Conservation (phyloP, 371 early-diverging fungal species). For the Phascolomyces articulosus region DNA sequence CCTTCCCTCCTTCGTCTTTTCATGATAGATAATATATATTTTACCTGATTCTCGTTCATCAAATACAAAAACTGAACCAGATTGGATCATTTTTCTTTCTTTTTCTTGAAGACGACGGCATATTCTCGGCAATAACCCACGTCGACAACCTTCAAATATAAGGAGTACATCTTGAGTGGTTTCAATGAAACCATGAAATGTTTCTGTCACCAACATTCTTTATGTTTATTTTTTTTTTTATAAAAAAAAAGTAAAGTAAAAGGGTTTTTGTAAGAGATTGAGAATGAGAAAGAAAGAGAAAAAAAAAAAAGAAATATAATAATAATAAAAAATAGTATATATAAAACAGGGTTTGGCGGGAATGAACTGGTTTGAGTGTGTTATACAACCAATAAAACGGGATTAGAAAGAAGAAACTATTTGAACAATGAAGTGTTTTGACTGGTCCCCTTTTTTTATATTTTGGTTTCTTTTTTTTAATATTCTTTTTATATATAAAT, state of each 20-base stretch:
- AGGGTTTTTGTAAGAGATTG: neutral
- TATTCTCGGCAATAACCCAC: constrained; percentile 57
- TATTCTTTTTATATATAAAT: too few species aligned
- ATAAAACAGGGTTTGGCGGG: too few species aligned
- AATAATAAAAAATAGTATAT: too few species aligned
- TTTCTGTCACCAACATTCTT: constrained; percentile 40
- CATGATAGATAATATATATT: neutral
- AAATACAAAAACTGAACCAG: constrained; percentile 75
- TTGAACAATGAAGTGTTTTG: neutral
- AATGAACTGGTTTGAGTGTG: neutral
- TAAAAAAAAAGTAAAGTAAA: neutral
- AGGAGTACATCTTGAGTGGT: constrained; percentile 67
- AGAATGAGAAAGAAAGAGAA: neutral
- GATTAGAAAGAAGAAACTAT: neutral
- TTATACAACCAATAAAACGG: neutral
- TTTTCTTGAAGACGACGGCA: constrained; percentile 62
- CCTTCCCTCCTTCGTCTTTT: neutral
- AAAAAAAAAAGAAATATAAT: constrained; percentile 3
- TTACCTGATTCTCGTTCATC: constrained; percentile 66
- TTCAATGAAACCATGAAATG: constrained; percentile 58
- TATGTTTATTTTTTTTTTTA: neutral
- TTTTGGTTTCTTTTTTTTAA: too few species aligned
- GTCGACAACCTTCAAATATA: constrained; percentile 71
- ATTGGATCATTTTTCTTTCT: constrained; percentile 60
- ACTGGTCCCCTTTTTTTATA: neutral